Conservation (phyloP, 306 rosid species). For the Sophora flavescens region DNA sequence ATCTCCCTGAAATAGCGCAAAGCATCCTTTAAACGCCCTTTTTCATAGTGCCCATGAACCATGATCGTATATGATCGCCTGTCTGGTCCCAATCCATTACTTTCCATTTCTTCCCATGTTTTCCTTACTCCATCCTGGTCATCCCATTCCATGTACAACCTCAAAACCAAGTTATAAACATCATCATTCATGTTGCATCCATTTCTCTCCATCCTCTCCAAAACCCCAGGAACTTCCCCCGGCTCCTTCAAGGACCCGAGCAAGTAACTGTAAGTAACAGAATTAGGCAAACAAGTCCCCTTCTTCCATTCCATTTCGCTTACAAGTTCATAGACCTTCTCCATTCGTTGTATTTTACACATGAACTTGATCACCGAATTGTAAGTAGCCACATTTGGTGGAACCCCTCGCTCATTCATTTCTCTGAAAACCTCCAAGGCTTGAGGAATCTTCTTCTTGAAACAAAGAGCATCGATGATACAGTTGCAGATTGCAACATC, state of each 20-base stretch:
- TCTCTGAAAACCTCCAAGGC: constrained; percentile 65
- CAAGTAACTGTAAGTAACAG: constrained; percentile 65
- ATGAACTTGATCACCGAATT: constrained; percentile 73
- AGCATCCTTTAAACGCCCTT: constrained; percentile 65
- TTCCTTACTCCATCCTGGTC: constrained; percentile 57
- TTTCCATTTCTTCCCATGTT: constrained; percentile 77
- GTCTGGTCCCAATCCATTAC: constrained; percentile 71
- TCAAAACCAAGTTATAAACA: constrained; percentile 69
- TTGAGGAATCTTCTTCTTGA: constrained; percentile 87
- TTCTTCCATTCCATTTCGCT: constrained; percentile 69
- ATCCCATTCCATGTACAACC: constrained; percentile 79
- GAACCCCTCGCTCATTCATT: constrained; percentile 63
- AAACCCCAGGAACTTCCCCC: constrained; percentile 56
- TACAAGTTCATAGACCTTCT: constrained; percentile 66
- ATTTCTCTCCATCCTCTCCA: constrained; percentile 70
- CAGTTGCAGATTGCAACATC: constrained; percentile 77
- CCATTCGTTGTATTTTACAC: constrained; percentile 69
- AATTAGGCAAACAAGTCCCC: constrained; percentile 67
- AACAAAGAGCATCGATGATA: constrained; percentile 82
- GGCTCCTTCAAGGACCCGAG: constrained; percentile 64
- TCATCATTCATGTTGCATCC: constrained; percentile 66
- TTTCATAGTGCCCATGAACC: constrained; percentile 72
- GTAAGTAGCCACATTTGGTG: constrained; percentile 71
- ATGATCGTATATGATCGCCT: constrained; percentile 71
- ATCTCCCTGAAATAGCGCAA: constrained; percentile 66